Evolutionary conservation across 2,329 filamentous ascomycete genomes (phyloP), one percentile per base, ranked within the genome.

Genomic region (Xylariales sp.): DNA sequence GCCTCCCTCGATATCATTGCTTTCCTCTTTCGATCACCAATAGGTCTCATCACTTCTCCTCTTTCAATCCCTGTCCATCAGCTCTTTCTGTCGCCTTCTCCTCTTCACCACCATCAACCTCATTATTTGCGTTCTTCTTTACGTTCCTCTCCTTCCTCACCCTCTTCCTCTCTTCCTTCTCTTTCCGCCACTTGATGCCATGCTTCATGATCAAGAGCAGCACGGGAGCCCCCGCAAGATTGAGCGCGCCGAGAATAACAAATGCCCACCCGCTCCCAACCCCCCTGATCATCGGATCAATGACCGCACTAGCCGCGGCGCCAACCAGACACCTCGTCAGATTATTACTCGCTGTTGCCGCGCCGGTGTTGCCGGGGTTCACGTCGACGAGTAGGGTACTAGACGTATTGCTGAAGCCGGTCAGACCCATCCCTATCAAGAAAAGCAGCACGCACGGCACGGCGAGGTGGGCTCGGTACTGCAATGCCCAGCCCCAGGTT

Each of bases 61-160:
- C n/a, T n/a, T n/a, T n/a, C n/a, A n/a, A n/a, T n/a, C n/a, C n/a
- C n/a, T n/a, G n/a, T n/a, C n/a, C n/a, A n/a, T n/a, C n/a, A n/a
- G n/a, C n/a, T n/a, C n/a, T n/a, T n/a, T n/a, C n/a, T n/a, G n/a
- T n/a, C n/a, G n/a, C n/a, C n/a, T n/a, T n/a, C n/a, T n/a, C n/a
- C n/a, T n/a, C n/a, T n/a, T n/a, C n/a, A n/a, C n/a, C n/a, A n/a
- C n/a, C n/a, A n/a, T n/a, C n/a, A n/a, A n/a, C n/a, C n/a, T n/a
- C n/a, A n/a, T n/a, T n/a, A n/a, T n/a, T n/a, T n/a, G 24, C 24
- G 24, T 27, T 27, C 8, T 27, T 27, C 8, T 8, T n/a, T 8
- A n/a, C 24, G 8, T 77, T 78, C 48, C 62, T 73, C 52, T 77
- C 76, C 50, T 69, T 69, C 8, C 51, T 77, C 14, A 72, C 51